phyloP scores from a whole-genome alignment of 2,329 filamentous ascomycete genomes.

The Penicillium sp. region DNA sequence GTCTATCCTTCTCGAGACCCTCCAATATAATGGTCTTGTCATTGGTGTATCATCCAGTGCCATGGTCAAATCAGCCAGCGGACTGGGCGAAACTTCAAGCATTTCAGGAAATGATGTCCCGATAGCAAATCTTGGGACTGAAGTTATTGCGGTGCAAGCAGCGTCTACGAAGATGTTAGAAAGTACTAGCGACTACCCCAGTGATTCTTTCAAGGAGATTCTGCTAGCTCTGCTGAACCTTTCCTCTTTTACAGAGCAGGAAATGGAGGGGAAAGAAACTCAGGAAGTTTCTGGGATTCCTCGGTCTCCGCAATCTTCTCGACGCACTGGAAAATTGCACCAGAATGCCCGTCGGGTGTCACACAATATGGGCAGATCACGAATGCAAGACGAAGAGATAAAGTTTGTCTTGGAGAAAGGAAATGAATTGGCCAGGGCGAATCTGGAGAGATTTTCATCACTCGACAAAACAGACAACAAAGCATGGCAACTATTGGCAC shows the following conservation, averaged over 20 bases:
- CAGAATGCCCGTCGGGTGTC: constrained; percentile 40
- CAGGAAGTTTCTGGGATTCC: constrained; percentile 51
- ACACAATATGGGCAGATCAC: constrained; percentile 36
- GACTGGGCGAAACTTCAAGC: constrained; percentile 24
- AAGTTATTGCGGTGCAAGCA: constrained; percentile 82
- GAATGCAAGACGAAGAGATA: constrained; percentile 41
- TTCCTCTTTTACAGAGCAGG: constrained; percentile 45
- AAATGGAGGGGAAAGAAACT: constrained; percentile 43
- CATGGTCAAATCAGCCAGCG: constrained; percentile 26
- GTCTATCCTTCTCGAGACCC: constrained; percentile 83
- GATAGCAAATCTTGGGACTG: constrained; percentile 62
- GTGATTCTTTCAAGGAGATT: constrained; percentile 71
- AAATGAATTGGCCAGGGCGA: constrained; percentile 66
- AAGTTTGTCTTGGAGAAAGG: constrained; percentile 63
- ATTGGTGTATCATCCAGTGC: constrained; percentile 47
- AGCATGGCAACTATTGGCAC: constrained; percentile 67
- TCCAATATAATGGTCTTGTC: constrained; percentile 88
- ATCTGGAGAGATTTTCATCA: constrained; percentile 66
- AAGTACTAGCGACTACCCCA: constrained; percentile 85
- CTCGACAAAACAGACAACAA: constrained; percentile 58
- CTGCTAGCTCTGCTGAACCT: constrained; percentile 69
- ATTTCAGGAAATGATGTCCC: constrained; percentile 41
- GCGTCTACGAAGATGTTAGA: constrained; percentile 83
- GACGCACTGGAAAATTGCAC: constrained; percentile 29
- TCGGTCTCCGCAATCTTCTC: constrained; percentile 22